Evolutionary conservation across 352 stramenopile species (phyloP), one percentile per base, ranked within the genome.

Genomic region (Pythium volutum): DNA sequence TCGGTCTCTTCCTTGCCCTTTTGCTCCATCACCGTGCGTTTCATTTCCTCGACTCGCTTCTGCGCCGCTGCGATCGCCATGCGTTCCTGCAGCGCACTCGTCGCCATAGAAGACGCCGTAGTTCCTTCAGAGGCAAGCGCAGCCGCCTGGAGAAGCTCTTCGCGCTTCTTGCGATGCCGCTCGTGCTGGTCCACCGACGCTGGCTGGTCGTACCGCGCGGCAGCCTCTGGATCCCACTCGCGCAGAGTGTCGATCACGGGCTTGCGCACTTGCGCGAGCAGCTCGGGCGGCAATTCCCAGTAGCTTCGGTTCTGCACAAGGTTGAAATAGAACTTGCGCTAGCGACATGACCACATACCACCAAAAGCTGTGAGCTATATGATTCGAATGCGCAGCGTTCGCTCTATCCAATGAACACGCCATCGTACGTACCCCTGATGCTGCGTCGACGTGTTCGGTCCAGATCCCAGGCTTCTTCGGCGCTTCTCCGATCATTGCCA

Each of bases 311-410:
- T 77, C 10, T 88, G 62, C 18, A 70, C 77, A 71, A 93, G 84
- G 56, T 93, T 93, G 63, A 81, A 93, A 73, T 84, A 93, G 48
- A 83, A 93, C 62, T 58, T 79, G 55, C 84, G 78, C 84, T 93
- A 29, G 15, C 23, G 25, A 39, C 11, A 3, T 3, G 15, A 10
- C 16, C 22, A 48, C 8, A 57, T 10, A 4, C 34, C 20, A 16
- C 22, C n/a, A 55, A 1, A 27, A 57, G 15, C 22, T 25, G 45
- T 33, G 27, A 64, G 15, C 16, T 22, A 10, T 20, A 57, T 25
- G 27, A 42, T 25, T 43, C 7, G 20, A 15, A 15, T 15, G 23
- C 12, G 34, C 20, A 54, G 22, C 6, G 4, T 36, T 0, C n/a
- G 7, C 39, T 26, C 4, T 7, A 16, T 16, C 8, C 2, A 14